A percentile compares a stretch with the other conserved stretches of the same genome.
Evolutionary conservation across 495 filamentous ascomycete species (phyloP).

Genomic region (Oidiodendron maius): DNA sequence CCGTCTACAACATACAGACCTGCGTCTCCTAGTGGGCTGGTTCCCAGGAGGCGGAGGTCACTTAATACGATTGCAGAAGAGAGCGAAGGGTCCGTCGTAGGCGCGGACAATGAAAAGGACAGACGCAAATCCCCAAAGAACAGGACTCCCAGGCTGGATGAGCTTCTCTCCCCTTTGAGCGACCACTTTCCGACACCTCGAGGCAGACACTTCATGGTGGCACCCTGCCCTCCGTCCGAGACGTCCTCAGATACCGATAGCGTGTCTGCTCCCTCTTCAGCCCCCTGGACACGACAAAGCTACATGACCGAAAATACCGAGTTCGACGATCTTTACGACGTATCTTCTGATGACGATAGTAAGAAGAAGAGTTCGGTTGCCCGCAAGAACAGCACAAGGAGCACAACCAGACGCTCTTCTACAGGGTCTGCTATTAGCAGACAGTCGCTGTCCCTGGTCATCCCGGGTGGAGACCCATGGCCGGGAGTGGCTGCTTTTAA

Average conservation of each 20-base stretch:
- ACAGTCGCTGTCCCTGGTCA: conserved; percentile 56
- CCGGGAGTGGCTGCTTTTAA: conserved; percentile 38
- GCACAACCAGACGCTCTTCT: conserved; percentile 29
- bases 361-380: conserved; percentile 21
- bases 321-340: conserved; percentile 83
- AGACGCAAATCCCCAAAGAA: conserved; percentile 9
- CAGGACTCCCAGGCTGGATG: conserved; percentile 10
- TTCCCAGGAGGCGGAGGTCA: conserved; percentile 50
- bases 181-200: conserved; percentile 58
- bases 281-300: conserved; percentile 48
- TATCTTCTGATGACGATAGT: conserved; percentile 64
- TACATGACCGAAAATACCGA: conserved; percentile 52
- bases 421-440: conserved; percentile 28
- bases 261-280: conserved; percentile 40
- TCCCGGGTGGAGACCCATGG: conserved; percentile 48
- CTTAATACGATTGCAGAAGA: conserved; percentile 91
- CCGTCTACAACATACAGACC: conserved; percentile 55
- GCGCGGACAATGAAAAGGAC: conserved; percentile 26
- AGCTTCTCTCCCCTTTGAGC: conserved; percentile 49
- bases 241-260: conserved; percentile 38
- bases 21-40: conserved; percentile 65
- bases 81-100: conserved; percentile 35
- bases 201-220: conserved; percentile 51
- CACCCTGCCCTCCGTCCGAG: conserved; percentile 40
- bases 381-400: conserved; percentile 34